Conservation (phyloP, 495 filamentous ascomycete species). For the Daldinia vernicosa region DNA sequence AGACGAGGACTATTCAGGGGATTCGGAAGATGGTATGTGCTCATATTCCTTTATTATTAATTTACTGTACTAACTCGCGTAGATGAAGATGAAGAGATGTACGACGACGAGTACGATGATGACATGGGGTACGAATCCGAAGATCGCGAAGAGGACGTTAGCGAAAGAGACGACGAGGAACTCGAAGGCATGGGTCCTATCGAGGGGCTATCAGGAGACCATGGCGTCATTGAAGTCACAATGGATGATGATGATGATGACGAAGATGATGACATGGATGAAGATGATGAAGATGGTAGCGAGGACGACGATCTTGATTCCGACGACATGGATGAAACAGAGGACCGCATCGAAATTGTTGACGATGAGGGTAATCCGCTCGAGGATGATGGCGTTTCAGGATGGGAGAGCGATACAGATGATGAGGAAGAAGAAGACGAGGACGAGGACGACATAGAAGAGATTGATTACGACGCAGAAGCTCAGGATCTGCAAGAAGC, state of each 20-base stretch:
- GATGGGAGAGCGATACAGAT: constrained; percentile 67
- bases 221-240: constrained; percentile 81
- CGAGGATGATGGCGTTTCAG: constrained; percentile 61
- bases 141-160: constrained; percentile 87
- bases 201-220: constrained; percentile 84
- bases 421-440: constrained; percentile 64
- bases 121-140: constrained; percentile 87
- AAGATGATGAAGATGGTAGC: constrained; percentile 65
- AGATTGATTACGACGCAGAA: constrained; percentile 59
- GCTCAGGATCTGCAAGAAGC: constrained; percentile 55
- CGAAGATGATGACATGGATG: constrained; percentile 72
- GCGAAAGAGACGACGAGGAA: constrained; percentile 83
- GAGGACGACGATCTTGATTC: constrained; percentile 61
- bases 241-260: constrained; percentile 80
- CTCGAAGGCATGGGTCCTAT: constrained; percentile 80
- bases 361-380: constrained; percentile 63
- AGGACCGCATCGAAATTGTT: constrained; percentile 64
- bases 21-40: constrained; percentile 67
- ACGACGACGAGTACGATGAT: constrained; percentile 82
- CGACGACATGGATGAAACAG: constrained; percentile 61
- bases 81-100: constrained; percentile 79
- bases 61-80: constrained; percentile 43
- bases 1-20: constrained; percentile 73
- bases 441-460: constrained; percentile 61
- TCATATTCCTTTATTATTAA: not conserved